phyloP scores from a whole-genome alignment of 2,329 filamentous ascomycete species.

The Fusarium neocosmosporiellum region DNA sequence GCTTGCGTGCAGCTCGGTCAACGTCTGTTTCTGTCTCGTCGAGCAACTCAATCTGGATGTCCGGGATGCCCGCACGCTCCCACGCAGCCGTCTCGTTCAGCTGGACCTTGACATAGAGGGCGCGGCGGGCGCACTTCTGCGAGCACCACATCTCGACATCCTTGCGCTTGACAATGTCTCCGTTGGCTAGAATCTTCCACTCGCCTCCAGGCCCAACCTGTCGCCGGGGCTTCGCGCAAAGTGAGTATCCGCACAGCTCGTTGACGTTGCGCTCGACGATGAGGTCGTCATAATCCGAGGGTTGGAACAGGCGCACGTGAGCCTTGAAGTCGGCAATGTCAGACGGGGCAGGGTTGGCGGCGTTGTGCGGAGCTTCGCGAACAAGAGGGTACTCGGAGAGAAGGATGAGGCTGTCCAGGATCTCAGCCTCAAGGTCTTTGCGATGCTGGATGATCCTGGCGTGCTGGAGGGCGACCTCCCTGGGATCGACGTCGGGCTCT shows the following conservation, averaged over 20 bases:
- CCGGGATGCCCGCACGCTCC: slow-evolving; percentile 74
- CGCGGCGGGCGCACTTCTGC: slow-evolving; percentile 79
- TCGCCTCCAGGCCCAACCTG: slow-evolving; percentile 67
- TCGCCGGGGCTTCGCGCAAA: slow-evolving; percentile 77
- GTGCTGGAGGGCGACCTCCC: slow-evolving; percentile 81
- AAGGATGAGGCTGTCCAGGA: slow-evolving; percentile 77
- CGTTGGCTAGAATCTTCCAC: slow-evolving; percentile 72
- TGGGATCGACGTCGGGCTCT: slow-evolving; percentile 53
- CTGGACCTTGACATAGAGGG: slow-evolving; percentile 89
- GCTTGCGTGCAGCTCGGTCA: slow-evolving; percentile 50
- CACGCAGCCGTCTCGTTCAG: slow-evolving; percentile 86
- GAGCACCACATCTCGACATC: slow-evolving; percentile 91
- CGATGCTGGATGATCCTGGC: slow-evolving; percentile 84
- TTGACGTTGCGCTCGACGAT: slow-evolving; percentile 90
- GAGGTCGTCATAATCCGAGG: slow-evolving; percentile 88
- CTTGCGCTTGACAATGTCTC: slow-evolving; percentile 74
- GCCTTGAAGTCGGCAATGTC: slow-evolving; percentile 75
- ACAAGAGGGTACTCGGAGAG: slow-evolving; percentile 71
- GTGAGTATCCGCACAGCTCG: slow-evolving; percentile 82
- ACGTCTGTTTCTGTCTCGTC: slow-evolving; percentile 69
- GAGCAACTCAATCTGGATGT: slow-evolving; percentile 69
- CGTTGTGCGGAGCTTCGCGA: slow-evolving; percentile 46
- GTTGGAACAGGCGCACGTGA: slow-evolving; percentile 80
- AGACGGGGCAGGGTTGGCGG: slow-evolving; percentile 63
- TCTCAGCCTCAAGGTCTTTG: slow-evolving; percentile 80